Base-by-base conservation (phyloP, 164 flowering plant species). In the Dillenia turbinata region DNA sequence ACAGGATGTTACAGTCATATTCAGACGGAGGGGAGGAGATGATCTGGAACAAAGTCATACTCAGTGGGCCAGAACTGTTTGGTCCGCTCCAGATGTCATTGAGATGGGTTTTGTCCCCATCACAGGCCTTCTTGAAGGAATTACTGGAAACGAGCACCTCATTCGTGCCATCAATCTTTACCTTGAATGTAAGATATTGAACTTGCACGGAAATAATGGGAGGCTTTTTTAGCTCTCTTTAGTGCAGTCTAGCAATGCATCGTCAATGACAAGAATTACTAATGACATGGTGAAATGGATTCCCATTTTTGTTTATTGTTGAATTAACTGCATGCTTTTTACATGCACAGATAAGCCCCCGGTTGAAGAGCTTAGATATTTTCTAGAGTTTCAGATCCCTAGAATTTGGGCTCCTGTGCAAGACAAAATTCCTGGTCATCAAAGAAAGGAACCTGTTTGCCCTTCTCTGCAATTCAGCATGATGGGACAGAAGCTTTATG, bases 401-500 rank as follows among this genome's bases (percentile, higher is more conserved):
- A 71, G 79, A 47, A 53, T 81, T 59, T 91, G 97, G 97, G 96
- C 94, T 10, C 97, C 97, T 24, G 59, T 78, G 14, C 78, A 74
- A 40, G 81, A 85, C 59, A 72, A 67, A 24, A 68, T 80, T 63
- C 85, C 80, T 13, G 92, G 90, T 8, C 78, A 63, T 68, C 86
- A 74, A 58, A 81, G 90, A 66, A 89, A 89, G 73, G 93, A 87
- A 66, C 97, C 96, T 55, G 87, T 89, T 65, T 89, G 93, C 72
- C 90, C 87, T 19, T 83, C 83, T 19, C 59, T 91, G 77, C 96
- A 91, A 65, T 91, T 87, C 72, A 89, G 96, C 72, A 63, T 91
- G 49, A 91, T 91, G 93, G 93, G 97, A 14, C 96, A 78, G 62
- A 91, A 87, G 78, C 90, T 91, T 56, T 84, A 84, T 69, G 81